Base-by-base conservation (phyloP, 345 rosid species). In the Moricandia arvensis region DNA sequence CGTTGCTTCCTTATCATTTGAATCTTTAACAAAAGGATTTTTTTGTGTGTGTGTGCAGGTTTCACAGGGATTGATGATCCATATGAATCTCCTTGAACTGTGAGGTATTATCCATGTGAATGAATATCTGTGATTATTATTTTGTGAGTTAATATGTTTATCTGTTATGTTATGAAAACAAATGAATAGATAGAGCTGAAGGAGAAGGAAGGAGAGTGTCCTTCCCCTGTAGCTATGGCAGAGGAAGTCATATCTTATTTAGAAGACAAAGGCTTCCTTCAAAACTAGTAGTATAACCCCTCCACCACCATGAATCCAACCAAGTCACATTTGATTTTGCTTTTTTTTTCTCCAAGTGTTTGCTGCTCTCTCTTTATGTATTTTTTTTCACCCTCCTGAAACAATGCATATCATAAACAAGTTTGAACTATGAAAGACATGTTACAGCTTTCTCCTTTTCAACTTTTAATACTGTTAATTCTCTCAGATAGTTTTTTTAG, bases 61-160 rank as follows among this genome's bases (percentile, higher is more conserved):
- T 91, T 94, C 79, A 90, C 98, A 4, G 97, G 98, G 55, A 90
- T 94, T 61, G 98, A 94, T 80, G 98, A 94, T 69, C 95, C 95
- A 1, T 91, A 94, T 21, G 97, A 94, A 80, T 86, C 93, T 1
- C 97, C 5, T 65, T 90, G 81, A 87, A 85, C 11, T 89, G 96
- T 33, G 97, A 94, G 95, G 96, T 90, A 85, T 54, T 66, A 43
- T 67, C 45, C 18, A 37, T 15, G 17, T 72, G 53, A 59, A 59
- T 16, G 43, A 11, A 62, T 13, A 70, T 38, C 63, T 34, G 12
- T 21, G 24, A 21, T 21, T 21, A 21, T 21, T 21, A 21, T 21
- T 21, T 21, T 27, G 59, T 76, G 27, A 51, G 16, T 68, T n/a
- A 69, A 17, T 29, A 41, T 16, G 35, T 27, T 66, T 58, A 6